Evolutionary conservation across 2,329 filamentous ascomycete genomes (phyloP), one percentile per base, ranked within the genome.

Genomic region (Colletotrichum sp.): DNA sequence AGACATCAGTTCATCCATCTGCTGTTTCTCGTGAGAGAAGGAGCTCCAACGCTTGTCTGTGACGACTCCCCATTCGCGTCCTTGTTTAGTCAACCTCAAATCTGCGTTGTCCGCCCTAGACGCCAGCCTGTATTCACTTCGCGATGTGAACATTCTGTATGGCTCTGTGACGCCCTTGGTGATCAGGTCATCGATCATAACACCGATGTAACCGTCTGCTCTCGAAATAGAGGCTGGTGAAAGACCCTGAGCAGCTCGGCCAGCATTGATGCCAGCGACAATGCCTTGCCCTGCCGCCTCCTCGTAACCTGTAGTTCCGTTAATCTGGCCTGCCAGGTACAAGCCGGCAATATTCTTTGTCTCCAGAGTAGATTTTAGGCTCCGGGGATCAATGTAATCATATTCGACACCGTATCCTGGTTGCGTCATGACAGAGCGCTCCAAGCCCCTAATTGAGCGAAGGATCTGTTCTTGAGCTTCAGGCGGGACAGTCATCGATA

Each of bases 341-440:
- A 99, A 91, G 2, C 97, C 97, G 9, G 89, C 88, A 77, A 99
- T 98, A 26, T 94, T 90, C 85, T 99, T 99, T 2, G 97, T 99
- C 85, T 99, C 97, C 9, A 99, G 91, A 0, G 96, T 97, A n/a
- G 94, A 92, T 78, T 93, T 94, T 5, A 99, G 89, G 79, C 94
- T 94, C 69, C 97, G 93, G 21, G 97, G 97, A 82, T 99, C 97
- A 21, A 99, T 95, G 84, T 99, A 99, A 86, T 99, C 97, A 84
- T 99, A 99, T 84, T 99, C 97, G 3, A 99, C 97, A 9, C 97
- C 97, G 81, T 99, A 99, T 10, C 96, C 97, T 2, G 96, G 94
- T 81, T 99, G 96, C 8, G 98, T 90, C 96, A 99, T 98, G 30
- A 89, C 92, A 6, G 96, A 96, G 75, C 96, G 92, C 82, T 99